Conservation (phyloP, 495 filamentous ascomycete species). For the Penicillium cataractarum region DNA sequence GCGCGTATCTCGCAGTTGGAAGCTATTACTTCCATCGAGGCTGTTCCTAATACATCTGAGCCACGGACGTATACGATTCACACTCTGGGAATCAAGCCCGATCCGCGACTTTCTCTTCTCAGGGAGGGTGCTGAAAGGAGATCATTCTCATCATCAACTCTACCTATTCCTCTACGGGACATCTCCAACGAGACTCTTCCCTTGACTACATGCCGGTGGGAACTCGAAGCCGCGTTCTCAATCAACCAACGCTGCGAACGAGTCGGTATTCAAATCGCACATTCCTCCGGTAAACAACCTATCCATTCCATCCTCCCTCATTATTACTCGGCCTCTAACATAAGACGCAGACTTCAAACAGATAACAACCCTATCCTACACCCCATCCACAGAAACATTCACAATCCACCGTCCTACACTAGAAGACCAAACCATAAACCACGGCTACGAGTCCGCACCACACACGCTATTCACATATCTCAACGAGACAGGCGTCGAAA, state of each 20-base stretch:
- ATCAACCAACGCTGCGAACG: slow-evolving; percentile 30
- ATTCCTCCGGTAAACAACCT: slow-evolving; percentile 26
- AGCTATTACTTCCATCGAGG: slow-evolving; percentile 42
- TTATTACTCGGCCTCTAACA: background rate
- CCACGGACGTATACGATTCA: slow-evolving; percentile 34
- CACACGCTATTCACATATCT: slow-evolving; percentile 42
- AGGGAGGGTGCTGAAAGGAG: slow-evolving; percentile 22
- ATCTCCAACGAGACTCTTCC: slow-evolving; percentile 9
- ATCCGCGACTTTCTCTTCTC: slow-evolving; percentile 32
- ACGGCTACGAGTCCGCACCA: slow-evolving; percentile 34
- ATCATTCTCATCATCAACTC: slow-evolving; percentile 3
- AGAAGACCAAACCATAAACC: slow-evolving; percentile 32
- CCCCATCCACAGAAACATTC: slow-evolving; percentile 36
- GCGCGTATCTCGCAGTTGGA: slow-evolving; percentile 35
- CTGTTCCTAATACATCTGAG: slow-evolving; percentile 12
- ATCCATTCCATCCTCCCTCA: background rate
- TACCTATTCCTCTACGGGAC: background rate
- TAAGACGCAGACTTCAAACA: slow-evolving; percentile 17
- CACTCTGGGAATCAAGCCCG: slow-evolving; percentile 39
- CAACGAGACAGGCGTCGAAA: slow-evolving; percentile 21
- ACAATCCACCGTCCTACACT: slow-evolving; percentile 35
- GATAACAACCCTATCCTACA: slow-evolving; percentile 35
- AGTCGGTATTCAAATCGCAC: slow-evolving; percentile 38
- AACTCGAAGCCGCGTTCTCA: slow-evolving; percentile 34
- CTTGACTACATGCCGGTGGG: slow-evolving; percentile 34